A percentile compares a stretch with the other conserved stretches of the same genome.
phyloP scores from a whole-genome alignment of 2,329 filamentous ascomycete species.

The Xylariaceae sp. region DNA sequence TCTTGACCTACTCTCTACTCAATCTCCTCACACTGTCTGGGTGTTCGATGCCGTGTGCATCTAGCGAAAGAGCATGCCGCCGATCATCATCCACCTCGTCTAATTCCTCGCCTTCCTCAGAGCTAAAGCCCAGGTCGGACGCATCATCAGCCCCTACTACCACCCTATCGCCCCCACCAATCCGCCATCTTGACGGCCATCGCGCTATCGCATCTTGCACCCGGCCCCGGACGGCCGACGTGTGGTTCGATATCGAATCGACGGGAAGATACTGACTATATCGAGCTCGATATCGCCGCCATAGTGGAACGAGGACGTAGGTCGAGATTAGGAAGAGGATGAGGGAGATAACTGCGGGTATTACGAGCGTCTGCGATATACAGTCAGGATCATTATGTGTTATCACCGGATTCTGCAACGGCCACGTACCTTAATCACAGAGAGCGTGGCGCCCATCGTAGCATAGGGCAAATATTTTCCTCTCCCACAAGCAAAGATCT shows the following conservation, averaged over 20 bases:
- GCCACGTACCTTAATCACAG: slow-evolving; percentile 43
- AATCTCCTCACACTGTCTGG: slow-evolving; percentile 62
- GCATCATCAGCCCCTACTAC: slow-evolving; percentile 42
- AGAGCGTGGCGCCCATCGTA: slow-evolving; percentile 40
- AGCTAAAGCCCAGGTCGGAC: slow-evolving; percentile 57
- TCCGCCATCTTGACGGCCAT: slow-evolving; percentile 53
- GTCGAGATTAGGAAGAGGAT: slow-evolving; percentile 67
- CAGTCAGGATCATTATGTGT: slow-evolving; percentile 1
- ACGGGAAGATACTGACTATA: slow-evolving; percentile 77
- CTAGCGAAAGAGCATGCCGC: slow-evolving; percentile 45
- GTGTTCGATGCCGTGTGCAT: slow-evolving; percentile 37
- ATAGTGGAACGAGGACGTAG: slow-evolving; percentile 67
- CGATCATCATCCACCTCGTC: slow-evolving; percentile 59
- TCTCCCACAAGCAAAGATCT: not conserved
- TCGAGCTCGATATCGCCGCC: slow-evolving; percentile 69
- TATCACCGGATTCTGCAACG: not conserved
- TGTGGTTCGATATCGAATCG: slow-evolving; percentile 62
- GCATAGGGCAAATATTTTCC: not conserved
- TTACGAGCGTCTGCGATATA: slow-evolving; percentile 66
- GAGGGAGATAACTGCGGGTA: slow-evolving; percentile 72
- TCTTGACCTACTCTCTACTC: slow-evolving; percentile 67
- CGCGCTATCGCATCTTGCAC: slow-evolving; percentile 46
- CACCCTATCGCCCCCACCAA: slow-evolving; percentile 44
- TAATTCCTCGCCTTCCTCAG: slow-evolving; percentile 71
- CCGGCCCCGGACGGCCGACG: slow-evolving; percentile 56